Evolutionary conservation across 2,329 filamentous ascomycete species (phyloP), one percentile per base, ranked within the genome.

Genomic region (Neopestalotiopsis sp.): DNA sequence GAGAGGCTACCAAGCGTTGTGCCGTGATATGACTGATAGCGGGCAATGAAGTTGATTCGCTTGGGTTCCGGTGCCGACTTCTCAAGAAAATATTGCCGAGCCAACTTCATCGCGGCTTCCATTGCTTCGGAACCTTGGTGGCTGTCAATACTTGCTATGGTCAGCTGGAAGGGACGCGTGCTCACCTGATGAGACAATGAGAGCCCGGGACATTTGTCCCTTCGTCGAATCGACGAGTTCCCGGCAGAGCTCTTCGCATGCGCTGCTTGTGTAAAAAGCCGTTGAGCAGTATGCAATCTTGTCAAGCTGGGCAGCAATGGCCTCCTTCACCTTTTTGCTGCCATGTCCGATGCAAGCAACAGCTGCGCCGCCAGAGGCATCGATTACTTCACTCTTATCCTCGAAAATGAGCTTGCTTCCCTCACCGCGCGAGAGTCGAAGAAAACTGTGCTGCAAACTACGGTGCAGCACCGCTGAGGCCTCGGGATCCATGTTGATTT

Each of bases 1-100:
- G 87, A 86, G 67, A 94, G 83, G 1, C 91, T 85, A 0, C 91
- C 92, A 0, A 94, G 79, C 0, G 92, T 94, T 4, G 85, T 90
- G 9, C 92, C 92, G 71, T 95, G 92, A 73, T 93, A 95, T 4
- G 90, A 92, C 57, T 89, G 85, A 45, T 86, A 79, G 14, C 92
- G 86, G 4, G 90, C 86, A 73, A 95, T 93, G 78, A 94, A 93
- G 12, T 85, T 83, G 0, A 80, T 84, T n/a, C 92, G 85, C 53
- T 84, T 78, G 1, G 85, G 83, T 72, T 93, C 85, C 0, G 87
- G 80, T 0, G 81, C 79, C 1, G 76, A 71, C 49, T 87, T 83
- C 73, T 90, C 88, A 6, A 88, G 81, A 71, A 86, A 89, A 73
- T 88, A 91, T 74, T 92, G 90, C 2, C 87, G 80, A 17, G 87